These are phyloP conservation scores for Bombardia bombarda DNA, from an alignment of 495 filamentous ascomycete species.

Conservation along the genomic window DNA sequence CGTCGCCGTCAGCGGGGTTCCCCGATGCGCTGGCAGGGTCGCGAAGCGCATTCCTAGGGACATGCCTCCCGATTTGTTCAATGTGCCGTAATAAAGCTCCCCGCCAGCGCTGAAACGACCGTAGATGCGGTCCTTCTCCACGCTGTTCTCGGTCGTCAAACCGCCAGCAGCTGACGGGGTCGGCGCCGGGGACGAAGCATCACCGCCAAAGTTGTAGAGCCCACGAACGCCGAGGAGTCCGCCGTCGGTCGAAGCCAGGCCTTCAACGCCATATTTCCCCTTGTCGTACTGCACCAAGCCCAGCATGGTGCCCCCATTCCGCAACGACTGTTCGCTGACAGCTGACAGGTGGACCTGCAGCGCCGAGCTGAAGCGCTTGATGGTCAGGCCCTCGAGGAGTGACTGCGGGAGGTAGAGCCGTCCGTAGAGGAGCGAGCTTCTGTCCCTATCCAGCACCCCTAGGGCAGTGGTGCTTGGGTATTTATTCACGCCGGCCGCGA, in stretches of 20 bases:
- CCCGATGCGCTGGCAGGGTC: conserved; percentile 78
- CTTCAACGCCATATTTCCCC: conserved; percentile 84
- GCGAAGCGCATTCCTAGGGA: conserved; percentile 76
- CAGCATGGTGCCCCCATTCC: conserved; percentile 67
- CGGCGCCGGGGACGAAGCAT: conserved; percentile 45
- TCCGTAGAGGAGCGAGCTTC: conserved; percentile 68
- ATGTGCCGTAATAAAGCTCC: conserved; percentile 86
- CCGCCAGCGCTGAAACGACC: conserved; percentile 75
- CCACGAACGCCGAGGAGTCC: conserved; percentile 80
- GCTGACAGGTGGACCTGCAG: conserved; percentile 73
- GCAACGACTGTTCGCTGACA: conserved; percentile 67
- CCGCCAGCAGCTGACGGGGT: conserved; percentile 8
- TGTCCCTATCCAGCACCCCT: background rate
- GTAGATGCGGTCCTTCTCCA: conserved; percentile 43
- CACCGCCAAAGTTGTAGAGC: conserved; percentile 88
- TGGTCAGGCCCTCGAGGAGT: conserved; percentile 78
- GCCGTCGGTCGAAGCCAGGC: conserved; percentile 86
- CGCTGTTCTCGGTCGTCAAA: conserved; percentile 8
- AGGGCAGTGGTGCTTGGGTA: background rate
- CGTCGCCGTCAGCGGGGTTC: conserved; percentile 85
- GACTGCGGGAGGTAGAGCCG: conserved; percentile 79
- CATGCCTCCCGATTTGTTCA: conserved; percentile 83
- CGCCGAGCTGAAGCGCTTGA: conserved; percentile 71
- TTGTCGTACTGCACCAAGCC: conserved; percentile 80
- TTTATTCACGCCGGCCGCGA: background rate